Base-by-base conservation (phyloP, 768 basidiomycete genomes). In the Lactarius akahatsu region DNA sequence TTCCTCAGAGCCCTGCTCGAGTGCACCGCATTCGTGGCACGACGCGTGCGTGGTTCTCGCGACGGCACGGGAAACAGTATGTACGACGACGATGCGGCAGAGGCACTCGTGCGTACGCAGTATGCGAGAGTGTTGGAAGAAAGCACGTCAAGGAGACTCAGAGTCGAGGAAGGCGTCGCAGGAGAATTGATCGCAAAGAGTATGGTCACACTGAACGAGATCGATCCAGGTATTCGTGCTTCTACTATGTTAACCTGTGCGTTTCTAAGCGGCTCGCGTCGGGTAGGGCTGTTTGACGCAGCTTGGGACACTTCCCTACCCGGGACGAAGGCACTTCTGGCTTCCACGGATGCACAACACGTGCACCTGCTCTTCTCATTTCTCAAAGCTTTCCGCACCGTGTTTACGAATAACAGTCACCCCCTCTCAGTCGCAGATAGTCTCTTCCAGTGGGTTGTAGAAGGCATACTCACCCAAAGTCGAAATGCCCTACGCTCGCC, bases 1-100 rank as follows among this genome's bases (percentile, higher is more conserved):
- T 91, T 94, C 76, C 77, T 90, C 20, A 80, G 84, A 0, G 82
- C 90, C 0, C 72, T 92, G 3, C 75, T 91, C 9, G 95, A 97
- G 75, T 91, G 86, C 70, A 73, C 85, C 15, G 76, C 85, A 0
- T 89, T 89, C 71, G 76, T 91, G 26, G 69, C 84, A 50, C 81
- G 78, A 47, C 77, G 85, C 10, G 69, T 84, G 9, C 72, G 70
- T 6, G 75, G 69, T 20, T 71, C 74, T 16, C 63, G 67, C n/a
- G 36, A 69, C 11, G 64, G 66, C 40, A 69, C 69, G 1, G 59
- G 62, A 0, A 9, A 62, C 11, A 68, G 67, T 30, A 52, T 62
- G 16, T 56, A 66, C 63, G 23, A 32, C 8, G 38, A 59, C 20
- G 41, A 61, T 6, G 70, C 66, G 4, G 70, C 62, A 28, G 65